These are phyloP conservation scores for Pezicula rhizophila DNA, from an alignment of 2,329 filamentous ascomycete species.

Conservation along the genomic window DNA sequence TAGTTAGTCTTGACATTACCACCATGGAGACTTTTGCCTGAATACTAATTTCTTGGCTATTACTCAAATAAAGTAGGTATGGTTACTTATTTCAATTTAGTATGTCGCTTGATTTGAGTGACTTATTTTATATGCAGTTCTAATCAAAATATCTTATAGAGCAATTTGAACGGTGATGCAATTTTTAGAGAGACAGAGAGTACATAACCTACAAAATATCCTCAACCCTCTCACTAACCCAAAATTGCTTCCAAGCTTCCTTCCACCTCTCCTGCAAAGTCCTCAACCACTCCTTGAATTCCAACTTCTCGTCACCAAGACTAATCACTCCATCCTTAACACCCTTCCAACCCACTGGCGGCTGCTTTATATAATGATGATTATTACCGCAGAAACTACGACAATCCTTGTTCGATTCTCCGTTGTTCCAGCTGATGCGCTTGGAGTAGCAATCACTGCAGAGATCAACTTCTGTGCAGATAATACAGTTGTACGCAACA, in stretches of 20 bases:
- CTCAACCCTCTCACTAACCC: not conserved
- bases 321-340: constrained; percentile 16
- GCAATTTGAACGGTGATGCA: no score
- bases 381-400: constrained; percentile 10
- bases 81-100: no score
- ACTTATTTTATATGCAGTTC: no score
- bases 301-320: constrained; percentile 10
- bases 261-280: constrained; percentile 14
- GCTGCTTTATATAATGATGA: constrained; percentile 18
- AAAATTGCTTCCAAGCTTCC: constrained; percentile 8
- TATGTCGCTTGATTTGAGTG: no score
- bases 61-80: no score
- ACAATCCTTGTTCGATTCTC: constrained; percentile 2
- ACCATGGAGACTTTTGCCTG: no score
- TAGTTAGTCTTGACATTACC: no score
- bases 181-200: no score
- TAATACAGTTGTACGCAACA: constrained; percentile 15
- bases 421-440: constrained; percentile 5
- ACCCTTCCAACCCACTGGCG: constrained; percentile 19
- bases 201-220: no score
- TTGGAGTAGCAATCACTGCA: constrained; percentile 17
- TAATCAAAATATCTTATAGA: no score
- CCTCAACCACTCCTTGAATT: constrained; percentile 12
- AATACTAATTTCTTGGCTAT: no score
- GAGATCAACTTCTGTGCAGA: constrained; percentile 15